Evolutionary conservation across 139 green algal genomes (phyloP), one percentile per base, ranked within the genome.

Genomic region (Chlorella sp.): DNA sequence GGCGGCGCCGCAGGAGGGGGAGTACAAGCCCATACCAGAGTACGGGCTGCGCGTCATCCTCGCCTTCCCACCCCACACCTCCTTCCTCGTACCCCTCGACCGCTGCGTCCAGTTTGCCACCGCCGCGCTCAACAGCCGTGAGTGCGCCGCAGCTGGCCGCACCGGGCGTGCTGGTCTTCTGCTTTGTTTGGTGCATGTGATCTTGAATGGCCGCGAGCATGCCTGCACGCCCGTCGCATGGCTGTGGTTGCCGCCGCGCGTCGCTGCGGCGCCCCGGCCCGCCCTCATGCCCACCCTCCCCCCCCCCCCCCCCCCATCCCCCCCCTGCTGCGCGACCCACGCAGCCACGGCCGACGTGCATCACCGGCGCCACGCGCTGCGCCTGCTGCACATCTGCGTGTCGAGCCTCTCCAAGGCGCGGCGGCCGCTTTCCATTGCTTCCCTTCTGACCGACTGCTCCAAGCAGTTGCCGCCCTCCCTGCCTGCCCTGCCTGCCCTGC

Each of bases 11-110:
- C 69, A 88, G 51, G 81, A 85, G 15, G 84, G 97, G 17, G 93
- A 96, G 21, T 93, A 87, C 74, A 93, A 93, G 56, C 82, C 93
- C 66, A 98, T 97, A 73, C 93, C 95, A 0, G 96, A 99, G 84
- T 92, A 98, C 77, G 96, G 94, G 36, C 87, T 99, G 68, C 89
- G 96, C 50, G 80, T 98, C 46, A 96, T 99, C 72, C 89, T 99
- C 35, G 96, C 90, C 50, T 99, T 99, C 79, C 81, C 90, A 65
- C 91, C 95, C 62, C 53, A 92, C 40, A 92, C 93, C 36, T 91
- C 86, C 8, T 99, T 99, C 78, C 87, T 99, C 19, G 90, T 99
- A 29, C 96, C 95, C 8, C 72, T 98, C 46, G 95, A 98, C 84
- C 81, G 86, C 56, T 96, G 90, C 82, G 88, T 95, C 15, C 73